These are phyloP conservation scores for Pseudomicrostroma phylloplanum DNA, from an alignment of 1,284 basidiomycete species.

Conservation along the genomic window DNA sequence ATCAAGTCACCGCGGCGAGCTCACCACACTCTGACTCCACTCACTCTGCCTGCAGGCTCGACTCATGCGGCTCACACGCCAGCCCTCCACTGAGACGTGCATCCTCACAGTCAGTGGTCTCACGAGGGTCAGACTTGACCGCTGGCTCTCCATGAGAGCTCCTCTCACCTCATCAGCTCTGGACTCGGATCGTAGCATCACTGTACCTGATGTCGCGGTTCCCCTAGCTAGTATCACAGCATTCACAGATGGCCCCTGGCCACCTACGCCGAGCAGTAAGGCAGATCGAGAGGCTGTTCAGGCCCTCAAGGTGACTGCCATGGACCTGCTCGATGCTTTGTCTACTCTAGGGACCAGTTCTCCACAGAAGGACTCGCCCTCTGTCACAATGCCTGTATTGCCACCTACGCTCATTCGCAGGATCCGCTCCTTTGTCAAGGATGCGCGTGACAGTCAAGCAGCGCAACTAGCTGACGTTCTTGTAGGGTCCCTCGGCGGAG, in stretches of 20 bases:
- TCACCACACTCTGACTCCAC: constrained; percentile 13
- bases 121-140: constrained; percentile 38
- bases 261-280: constrained; percentile 18
- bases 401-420: constrained; percentile 36
- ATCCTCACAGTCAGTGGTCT: constrained; percentile 44
- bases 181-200: constrained; percentile 34
- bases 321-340: constrained; percentile 32
- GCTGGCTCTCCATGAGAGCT: constrained; percentile 39
- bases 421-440: constrained; percentile 34
- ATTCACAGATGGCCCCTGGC: constrained; percentile 33
- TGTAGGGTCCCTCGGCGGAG: constrained; percentile 44
- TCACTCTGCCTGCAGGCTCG: constrained; percentile 35
- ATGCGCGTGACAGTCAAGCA: constrained; percentile 31
- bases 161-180: constrained; percentile 37
- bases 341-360: background rate
- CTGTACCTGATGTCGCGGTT: constrained; percentile 38
- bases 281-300: constrained; percentile 17
- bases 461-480: constrained; percentile 42
- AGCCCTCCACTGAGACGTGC: constrained; percentile 41
- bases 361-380: background rate
- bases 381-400: constrained; percentile 31
- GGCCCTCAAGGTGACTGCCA: constrained; percentile 30
- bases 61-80: constrained; percentile 43
- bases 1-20: constrained; percentile 12
- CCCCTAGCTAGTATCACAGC: constrained; percentile 36